Evolutionary conservation across 2,329 filamentous ascomycete species (phyloP), one percentile per base, ranked within the genome.

Genomic region (Scytalidium lignicola): DNA sequence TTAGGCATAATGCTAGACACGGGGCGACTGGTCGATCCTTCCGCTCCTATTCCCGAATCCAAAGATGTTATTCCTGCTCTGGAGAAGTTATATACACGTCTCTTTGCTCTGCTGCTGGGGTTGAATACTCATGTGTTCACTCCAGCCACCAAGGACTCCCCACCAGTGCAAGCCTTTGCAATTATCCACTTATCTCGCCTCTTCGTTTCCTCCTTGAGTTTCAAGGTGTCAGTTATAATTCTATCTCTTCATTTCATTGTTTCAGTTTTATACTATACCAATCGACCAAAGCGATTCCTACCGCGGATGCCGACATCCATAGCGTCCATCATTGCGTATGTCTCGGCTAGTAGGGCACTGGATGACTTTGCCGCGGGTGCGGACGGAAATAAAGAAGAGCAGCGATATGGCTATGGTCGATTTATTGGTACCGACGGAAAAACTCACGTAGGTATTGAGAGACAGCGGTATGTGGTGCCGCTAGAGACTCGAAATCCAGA

Each of bases 301-400:
- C 72, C 77, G 0, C 64, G 74, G 0, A 64, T 83, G 60, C 80
- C 79, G 0, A 76, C 74, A 0, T 75, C 68, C 0, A 64, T 82
- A 0, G 79, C 70, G 0, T 71, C 74, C 0, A 52, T 74, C 0
- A 59, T 82, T 0, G 69, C 72, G 0, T 73, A 74, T 37, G 66
- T 78, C 2, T 73, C 75, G 0, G 71, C 74, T 0, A 79, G 77
- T 48, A 56, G 66, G 0, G 67, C 73, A 0, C 55, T 75, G 0
- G 49, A 63, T 13, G 72, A 74, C 23, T 57, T 69, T 51, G 41
- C 42, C 3, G 49, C 28, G 20, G 13, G 32, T 32, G 21, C n/a
- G 12, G 15, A 10, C 1, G 39, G 41, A 12, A n/a, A 44, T 22
- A 22, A 43, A 48, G 18, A 28, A 20, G 51, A 57, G 5, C 39